These are phyloP conservation scores for Giardia muris DNA, from an alignment of 208 protist species.

Conservation along the genomic window DNA sequence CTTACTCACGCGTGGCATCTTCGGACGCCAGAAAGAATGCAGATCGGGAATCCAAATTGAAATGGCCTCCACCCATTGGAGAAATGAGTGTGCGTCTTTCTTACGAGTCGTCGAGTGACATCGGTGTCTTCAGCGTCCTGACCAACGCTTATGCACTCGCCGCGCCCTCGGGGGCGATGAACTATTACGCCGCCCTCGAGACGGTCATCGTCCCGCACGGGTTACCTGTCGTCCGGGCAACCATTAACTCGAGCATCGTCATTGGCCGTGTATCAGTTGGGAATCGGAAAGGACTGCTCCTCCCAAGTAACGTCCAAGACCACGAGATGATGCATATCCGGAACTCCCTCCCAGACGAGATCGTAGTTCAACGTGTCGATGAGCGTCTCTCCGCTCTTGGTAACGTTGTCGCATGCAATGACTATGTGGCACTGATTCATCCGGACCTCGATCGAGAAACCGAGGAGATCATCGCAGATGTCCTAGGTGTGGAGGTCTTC, in stretches of 20 bases:
- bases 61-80: too few relatives aligned
- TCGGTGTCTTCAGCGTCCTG: constrained; percentile 92
- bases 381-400: constrained; percentile 90
- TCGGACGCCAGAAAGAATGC: neutral
- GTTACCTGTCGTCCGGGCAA: neutral
- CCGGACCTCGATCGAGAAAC: constrained; percentile 92
- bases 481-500: constrained; percentile 84
- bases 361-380: constrained; percentile 74
- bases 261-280: constrained; percentile 81
- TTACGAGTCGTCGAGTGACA: constrained; percentile 94
- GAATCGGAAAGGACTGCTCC: constrained; percentile 88
- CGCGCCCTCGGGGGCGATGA: constrained; percentile 37
- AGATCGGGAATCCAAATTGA: neutral
- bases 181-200: neutral
- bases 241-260: constrained; percentile 53
- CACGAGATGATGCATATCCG: constrained; percentile 94
- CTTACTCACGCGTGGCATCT: neutral
- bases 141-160: constrained; percentile 97
- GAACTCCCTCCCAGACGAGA: constrained; percentile 55
- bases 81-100: constrained; percentile 58
- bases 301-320: constrained; percentile 90
- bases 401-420: constrained; percentile 96
- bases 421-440: constrained; percentile 96
- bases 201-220: constrained; percentile 11
- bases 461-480: constrained; percentile 94